These are phyloP conservation scores for Cryoendolithus antarcticus DNA, from an alignment of 2,329 filamentous ascomycete species.

Conservation along the genomic window DNA sequence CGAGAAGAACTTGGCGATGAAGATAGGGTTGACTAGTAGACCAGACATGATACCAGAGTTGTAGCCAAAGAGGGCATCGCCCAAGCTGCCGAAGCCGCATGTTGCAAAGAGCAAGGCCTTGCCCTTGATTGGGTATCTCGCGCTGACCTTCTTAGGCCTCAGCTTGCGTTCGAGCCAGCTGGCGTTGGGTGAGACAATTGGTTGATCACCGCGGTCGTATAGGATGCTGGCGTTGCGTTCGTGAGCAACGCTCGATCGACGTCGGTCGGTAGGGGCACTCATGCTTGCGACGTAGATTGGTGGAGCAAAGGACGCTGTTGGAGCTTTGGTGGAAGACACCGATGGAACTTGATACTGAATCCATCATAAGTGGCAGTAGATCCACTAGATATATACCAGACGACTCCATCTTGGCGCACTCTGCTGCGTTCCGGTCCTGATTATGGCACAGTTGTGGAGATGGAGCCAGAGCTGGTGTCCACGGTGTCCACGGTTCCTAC, in stretches of 20 bases:
- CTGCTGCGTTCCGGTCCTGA: too few species aligned
- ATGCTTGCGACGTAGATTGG: neutral
- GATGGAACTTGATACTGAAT: too few species aligned
- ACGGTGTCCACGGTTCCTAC: too few species aligned
- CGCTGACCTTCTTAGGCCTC: slow-evolving; percentile 25
- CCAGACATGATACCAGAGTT: slow-evolving; percentile 32
- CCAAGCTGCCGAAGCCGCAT: slow-evolving; percentile 29
- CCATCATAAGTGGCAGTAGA: too few species aligned
- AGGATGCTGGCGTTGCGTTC: slow-evolving; percentile 12
- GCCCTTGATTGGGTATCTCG: slow-evolving; percentile 28
- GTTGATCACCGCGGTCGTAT: slow-evolving; percentile 2
- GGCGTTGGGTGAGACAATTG: neutral
- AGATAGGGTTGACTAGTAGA: slow-evolving; percentile 28
- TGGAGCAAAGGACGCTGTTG: too few species aligned
- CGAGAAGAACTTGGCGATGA: slow-evolving; percentile 28
- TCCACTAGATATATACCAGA: too few species aligned
- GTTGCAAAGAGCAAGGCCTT: slow-evolving; percentile 25
- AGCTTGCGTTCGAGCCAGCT: slow-evolving; percentile 24
- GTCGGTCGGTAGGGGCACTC: neutral
- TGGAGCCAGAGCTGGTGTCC: too few species aligned
- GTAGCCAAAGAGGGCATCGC: slow-evolving; percentile 31
- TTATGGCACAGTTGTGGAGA: too few species aligned
- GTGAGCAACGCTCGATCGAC: slow-evolving; percentile 3
- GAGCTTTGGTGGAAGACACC: too few species aligned
- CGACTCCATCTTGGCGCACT: too few species aligned